Evolutionary conservation across 2,329 filamentous ascomycete species (phyloP), one percentile per base, ranked within the genome.

Genomic region (Sporothrix pallida): DNA sequence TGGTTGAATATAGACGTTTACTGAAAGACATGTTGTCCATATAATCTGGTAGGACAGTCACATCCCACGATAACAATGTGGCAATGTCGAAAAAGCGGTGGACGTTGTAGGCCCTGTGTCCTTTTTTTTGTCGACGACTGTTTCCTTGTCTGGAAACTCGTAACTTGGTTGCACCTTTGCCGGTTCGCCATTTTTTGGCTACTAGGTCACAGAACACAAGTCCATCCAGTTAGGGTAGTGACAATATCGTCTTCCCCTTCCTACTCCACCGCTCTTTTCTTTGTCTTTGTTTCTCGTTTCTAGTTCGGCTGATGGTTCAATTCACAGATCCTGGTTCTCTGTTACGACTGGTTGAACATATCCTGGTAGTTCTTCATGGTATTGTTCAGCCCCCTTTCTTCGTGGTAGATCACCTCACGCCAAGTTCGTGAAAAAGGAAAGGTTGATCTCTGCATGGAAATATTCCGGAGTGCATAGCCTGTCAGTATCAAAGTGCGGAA

Each of bases 51-150:
- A 46, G 37, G 60, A 6, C 37, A 46, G 60, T 65, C 60, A 46
- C 56, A 37, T 46, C 60, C 20, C 26, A 26, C 13, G n/a, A 60
- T 15, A 17, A 37, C 31, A 17, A n/a, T 46, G 60, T 65, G 60
- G 60, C 37, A 65, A 65, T 44, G 58, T 46, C 58, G 44, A 65
- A 65, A 65, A 37, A 65, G 60, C 60, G 60, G 60, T 65, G 60
- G 17, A 10, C 60, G 9, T 3, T 23, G 31, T 37, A 37, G 31
- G 31, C 7, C 31, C 4, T 37, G 31, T 37, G 31, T n/a, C 31
- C 7, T 3, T 37, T 37, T 37, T 3, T 37, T 37, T 37, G 31
- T 37, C 31, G 31, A 37, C 31, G 31, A 37, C 31, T 13, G n/a
- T 13, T 56, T 20, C 20, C 52, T 56, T 23, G 20, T 46, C 60